Conservation (phyloP, 345 rosid species). For the Hypericum perforatum region DNA sequence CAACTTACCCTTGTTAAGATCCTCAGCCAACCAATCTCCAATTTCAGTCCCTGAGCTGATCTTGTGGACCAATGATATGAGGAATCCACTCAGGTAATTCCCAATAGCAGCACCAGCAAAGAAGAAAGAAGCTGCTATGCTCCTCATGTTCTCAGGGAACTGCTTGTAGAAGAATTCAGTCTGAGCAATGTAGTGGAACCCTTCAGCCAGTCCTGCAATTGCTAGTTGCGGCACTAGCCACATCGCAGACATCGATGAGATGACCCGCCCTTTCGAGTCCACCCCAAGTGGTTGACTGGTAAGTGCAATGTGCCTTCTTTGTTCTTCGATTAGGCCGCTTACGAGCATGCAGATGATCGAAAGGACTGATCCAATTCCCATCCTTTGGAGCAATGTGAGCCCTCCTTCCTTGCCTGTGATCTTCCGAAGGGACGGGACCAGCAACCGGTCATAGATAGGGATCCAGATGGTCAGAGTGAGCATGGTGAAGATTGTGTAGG, state of each 20-base stretch:
- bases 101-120: too few species aligned
- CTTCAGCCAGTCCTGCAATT: conserved; percentile 4
- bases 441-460: conserved; percentile 18
- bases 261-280: conserved; percentile 4
- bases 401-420: conserved; percentile 9
- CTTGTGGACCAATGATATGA: too few species aligned
- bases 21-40: neutral
- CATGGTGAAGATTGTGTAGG: conserved; percentile 14
- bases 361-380: too few species aligned
- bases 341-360: conserved; percentile 7
- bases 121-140: too few species aligned
- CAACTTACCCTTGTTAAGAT: conserved; percentile 31
- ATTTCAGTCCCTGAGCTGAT: too few species aligned
- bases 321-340: conserved; percentile 10
- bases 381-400: too few species aligned
- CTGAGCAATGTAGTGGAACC: conserved; percentile 10
- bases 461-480: conserved; percentile 20
- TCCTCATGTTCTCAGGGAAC: too few species aligned
- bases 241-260: conserved; percentile 11
- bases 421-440: conserved; percentile 13
- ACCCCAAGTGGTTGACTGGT: conserved; percentile 9
- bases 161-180: too few species aligned
- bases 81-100: too few species aligned
- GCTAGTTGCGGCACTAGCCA: conserved; percentile 18
- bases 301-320: conserved; percentile 8